phyloP scores from a whole-genome alignment of 2,329 filamentous ascomycete species.

The Elsinoe arachidis region DNA sequence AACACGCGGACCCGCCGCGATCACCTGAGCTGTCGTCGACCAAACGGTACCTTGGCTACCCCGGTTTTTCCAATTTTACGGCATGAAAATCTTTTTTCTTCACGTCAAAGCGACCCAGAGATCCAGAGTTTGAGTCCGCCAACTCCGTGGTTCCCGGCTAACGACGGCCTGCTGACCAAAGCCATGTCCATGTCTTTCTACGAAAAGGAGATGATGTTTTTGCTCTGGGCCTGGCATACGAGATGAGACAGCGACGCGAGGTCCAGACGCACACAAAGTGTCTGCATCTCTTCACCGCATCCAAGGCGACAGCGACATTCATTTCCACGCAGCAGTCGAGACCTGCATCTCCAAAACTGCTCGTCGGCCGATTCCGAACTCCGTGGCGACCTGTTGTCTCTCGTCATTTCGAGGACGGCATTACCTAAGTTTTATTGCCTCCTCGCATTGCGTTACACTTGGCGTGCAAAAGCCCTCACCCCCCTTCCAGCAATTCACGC shows the following conservation, averaged over 20 bases:
- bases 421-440: conserved; percentile 12
- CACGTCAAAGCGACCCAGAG: no score
- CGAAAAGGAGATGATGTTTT: no score
- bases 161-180: not conserved
- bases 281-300: not conserved
- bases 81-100: conserved; percentile 6
- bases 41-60: not conserved
- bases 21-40: not conserved
- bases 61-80: conserved; percentile 5
- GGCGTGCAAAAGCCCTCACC: not conserved
- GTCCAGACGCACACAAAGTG: not conserved
- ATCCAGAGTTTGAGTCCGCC: not conserved
- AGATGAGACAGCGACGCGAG: not conserved
- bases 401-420: not conserved
- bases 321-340: not conserved
- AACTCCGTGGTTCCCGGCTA: conserved; percentile 3
- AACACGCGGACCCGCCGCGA: not conserved
- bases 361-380: conserved; percentile 2
- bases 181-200: not conserved
- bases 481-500: conserved; percentile 7
- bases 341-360: no score
- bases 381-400: not conserved
- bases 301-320: not conserved
- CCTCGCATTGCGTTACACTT: not conserved
- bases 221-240: not conserved